These are phyloP conservation scores for Cystoderma amianthinum DNA, from an alignment of 768 basidiomycete genomes.

Conservation along the genomic window DNA sequence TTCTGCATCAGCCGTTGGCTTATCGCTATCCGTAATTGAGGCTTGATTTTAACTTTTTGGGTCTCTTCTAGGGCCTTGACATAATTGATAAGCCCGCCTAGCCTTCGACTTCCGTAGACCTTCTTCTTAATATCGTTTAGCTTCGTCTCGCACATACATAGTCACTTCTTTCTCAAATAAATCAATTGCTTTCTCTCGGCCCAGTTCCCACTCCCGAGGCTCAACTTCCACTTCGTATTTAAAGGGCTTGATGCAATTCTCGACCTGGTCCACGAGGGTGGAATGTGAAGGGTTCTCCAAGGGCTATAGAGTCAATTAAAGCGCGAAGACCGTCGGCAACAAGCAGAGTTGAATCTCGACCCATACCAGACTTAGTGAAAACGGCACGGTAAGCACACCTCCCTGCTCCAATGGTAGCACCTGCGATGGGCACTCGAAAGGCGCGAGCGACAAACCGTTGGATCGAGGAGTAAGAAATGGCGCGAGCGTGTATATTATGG, in stretches of 20 bases:
- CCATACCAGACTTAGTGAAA: conserved; percentile 96
- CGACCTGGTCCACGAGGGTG: conserved; percentile 96
- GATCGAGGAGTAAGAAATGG: conserved; percentile 81
- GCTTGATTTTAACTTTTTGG: conserved; percentile 54
- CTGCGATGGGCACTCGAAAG: conserved; percentile 84
- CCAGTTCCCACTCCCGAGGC: conserved; percentile 84
- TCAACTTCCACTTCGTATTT: conserved; percentile 99
- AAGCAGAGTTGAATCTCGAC: conserved; percentile 87
- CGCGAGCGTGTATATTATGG: conserved; percentile 66
- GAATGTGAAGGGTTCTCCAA: conserved; percentile 85
- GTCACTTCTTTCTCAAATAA: conserved; percentile 79
- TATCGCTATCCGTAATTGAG: conserved; percentile 28
- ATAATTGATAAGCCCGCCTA: conserved; percentile 72
- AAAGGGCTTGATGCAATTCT: conserved; percentile 99
- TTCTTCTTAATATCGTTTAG: conserved; percentile 80
- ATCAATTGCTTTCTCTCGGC: conserved; percentile 66
- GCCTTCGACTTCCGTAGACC: conserved; percentile 80
- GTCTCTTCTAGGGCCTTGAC: conserved; percentile 78
- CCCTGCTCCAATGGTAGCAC: conserved; percentile 85
- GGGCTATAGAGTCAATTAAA: conserved; percentile 84
- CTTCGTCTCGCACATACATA: conserved; percentile 84
- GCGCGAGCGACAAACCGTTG: conserved; percentile 83
- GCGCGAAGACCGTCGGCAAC: conserved; percentile 90
- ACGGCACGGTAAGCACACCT: conserved; percentile 90
- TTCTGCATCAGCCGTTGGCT: conserved; percentile 21